These are phyloP conservation scores for Tylopilus subfusipes DNA, from an alignment of 768 basidiomycete genomes.

Conservation along the genomic window DNA sequence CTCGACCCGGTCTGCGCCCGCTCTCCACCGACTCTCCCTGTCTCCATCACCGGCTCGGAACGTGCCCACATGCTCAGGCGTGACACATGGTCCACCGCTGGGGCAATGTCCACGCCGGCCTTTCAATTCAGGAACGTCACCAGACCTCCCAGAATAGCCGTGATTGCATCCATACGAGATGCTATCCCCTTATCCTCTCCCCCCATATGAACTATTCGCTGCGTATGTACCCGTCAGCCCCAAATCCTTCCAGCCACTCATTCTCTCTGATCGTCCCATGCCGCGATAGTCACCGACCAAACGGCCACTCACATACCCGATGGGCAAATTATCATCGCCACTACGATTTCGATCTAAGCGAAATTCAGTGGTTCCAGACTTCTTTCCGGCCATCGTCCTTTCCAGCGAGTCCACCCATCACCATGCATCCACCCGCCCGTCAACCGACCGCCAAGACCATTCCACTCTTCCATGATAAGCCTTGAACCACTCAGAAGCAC, in stretches of 20 bases:
- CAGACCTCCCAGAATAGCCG: slow-evolving; percentile 20
- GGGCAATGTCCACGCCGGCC: slow-evolving; percentile 11
- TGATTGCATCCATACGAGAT: slow-evolving; percentile 10
- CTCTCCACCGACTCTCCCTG: background rate
- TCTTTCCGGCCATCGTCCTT: slow-evolving; percentile 9
- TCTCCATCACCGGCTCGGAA: background rate
- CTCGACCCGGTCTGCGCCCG: too few relatives aligned
- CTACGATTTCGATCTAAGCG: slow-evolving; percentile 30
- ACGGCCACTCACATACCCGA: slow-evolving; percentile 10
- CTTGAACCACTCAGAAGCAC: background rate
- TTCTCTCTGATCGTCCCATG: background rate
- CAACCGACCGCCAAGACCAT: background rate
- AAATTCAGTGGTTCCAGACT: slow-evolving; percentile 19
- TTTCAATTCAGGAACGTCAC: slow-evolving; percentile 18
- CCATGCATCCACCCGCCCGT: background rate
- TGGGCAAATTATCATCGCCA: slow-evolving; percentile 22
- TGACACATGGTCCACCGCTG: slow-evolving; percentile 11
- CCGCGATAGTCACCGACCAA: background rate
- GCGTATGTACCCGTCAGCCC: too few relatives aligned
- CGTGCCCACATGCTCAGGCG: slow-evolving; percentile 12
- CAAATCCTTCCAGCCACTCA: too few relatives aligned
- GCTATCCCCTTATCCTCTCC: slow-evolving; percentile 8
- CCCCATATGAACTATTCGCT: too few relatives aligned
- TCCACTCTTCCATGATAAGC: background rate
- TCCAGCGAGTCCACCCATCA: background rate